Base-by-base conservation (phyloP, 2,329 filamentous ascomycete species). In the Geosmithia flava region DNA sequence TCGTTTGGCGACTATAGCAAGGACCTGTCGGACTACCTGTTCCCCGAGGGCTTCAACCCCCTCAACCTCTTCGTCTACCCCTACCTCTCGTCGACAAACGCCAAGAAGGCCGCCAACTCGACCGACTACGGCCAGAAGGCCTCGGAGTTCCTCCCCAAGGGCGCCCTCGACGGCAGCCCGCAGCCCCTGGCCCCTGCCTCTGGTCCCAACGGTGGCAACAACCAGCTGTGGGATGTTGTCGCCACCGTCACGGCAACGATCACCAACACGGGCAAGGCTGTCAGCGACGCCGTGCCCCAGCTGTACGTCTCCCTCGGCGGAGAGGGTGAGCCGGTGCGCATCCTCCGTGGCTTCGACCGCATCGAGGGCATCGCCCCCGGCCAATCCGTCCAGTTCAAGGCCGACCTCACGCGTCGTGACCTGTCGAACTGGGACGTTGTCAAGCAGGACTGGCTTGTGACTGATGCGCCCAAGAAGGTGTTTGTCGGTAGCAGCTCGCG, bases 361-460 rank as follows among this genome's bases (percentile, higher is more conserved):
- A 64, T 95, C 50, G 62, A 67, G 52, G 74, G 71, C 46, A 81
- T 96, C 53, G 70, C 76, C 3, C 75, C 87, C 0, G 87, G 87
- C n/a, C 63, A 79, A 63, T 79, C 74, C 47, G 72, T 69, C 3
- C 77, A 72, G 2, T 94, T 93, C 69, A 71, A 64, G 1, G 81
- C 78, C 0, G 75, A 81, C 16, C 65, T 96, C 48, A 89, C 81
- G 6, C 76, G 90, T 40, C 80, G 88, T 49, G 91, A 96, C 59
- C 55, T 96, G 49, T 88, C 83, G 61, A 93, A 89, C 68, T 96
- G 91, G 90, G 87, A 95, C 55, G 69, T 77, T 1, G 72, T 60
- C 1, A 62, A 68, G n/a, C 90, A 96, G 72, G 83, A 96, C 70
- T 97, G 91, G 90, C 76, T 88, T 44, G 56, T 80, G n/a, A 71